A percentile compares a stretch with the other conserved stretches of the same genome.
Conservation (phyloP, 495 filamentous ascomycete genomes). For the Hypoxylon subgilvum region DNA sequence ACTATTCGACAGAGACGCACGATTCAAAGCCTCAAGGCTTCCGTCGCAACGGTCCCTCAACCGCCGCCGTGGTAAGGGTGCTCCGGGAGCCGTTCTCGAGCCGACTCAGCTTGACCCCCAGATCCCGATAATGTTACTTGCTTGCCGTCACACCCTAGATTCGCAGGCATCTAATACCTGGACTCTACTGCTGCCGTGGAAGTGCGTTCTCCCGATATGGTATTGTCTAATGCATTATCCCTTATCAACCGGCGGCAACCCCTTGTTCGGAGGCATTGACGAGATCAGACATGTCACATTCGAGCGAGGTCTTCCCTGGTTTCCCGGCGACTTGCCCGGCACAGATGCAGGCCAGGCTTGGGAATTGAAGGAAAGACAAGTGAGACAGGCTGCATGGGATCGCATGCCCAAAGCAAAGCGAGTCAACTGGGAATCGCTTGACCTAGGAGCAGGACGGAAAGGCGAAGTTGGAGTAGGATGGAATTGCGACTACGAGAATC, state of each 20-base stretch:
- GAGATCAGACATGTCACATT: constrained; percentile 83
- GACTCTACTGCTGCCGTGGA: constrained; percentile 91
- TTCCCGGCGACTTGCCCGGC: constrained; percentile 86
- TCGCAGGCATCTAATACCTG: constrained; percentile 70
- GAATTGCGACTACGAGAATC: constrained; percentile 84
- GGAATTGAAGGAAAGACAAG: constrained; percentile 69
- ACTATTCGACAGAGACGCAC: constrained; percentile 72
- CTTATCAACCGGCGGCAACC: constrained; percentile 76
- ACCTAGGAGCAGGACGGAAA: constrained; percentile 73
- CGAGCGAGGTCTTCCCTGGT: constrained; percentile 79
- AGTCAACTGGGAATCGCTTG: constrained; percentile 75
- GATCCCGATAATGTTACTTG: constrained; percentile 78
- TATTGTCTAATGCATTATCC: constrained; percentile 85
- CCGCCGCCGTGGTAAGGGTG: constrained; percentile 72
- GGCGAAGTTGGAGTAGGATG: constrained; percentile 86
- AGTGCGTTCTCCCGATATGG: constrained; percentile 86
- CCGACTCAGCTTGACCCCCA: constrained; percentile 70
- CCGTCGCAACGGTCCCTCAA: constrained; percentile 87
- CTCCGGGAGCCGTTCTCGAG: constrained; percentile 68
- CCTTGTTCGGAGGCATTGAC: constrained; percentile 80
- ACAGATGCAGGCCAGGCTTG: constrained; percentile 80
- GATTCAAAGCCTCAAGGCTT: constrained; percentile 64
- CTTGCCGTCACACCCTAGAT: constrained; percentile 57
- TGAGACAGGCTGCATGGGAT: constrained; percentile 72
- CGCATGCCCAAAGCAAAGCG: constrained; percentile 82